Base-by-base conservation (phyloP, 768 basidiomycete species). In the Arthromyces matolae region DNA sequence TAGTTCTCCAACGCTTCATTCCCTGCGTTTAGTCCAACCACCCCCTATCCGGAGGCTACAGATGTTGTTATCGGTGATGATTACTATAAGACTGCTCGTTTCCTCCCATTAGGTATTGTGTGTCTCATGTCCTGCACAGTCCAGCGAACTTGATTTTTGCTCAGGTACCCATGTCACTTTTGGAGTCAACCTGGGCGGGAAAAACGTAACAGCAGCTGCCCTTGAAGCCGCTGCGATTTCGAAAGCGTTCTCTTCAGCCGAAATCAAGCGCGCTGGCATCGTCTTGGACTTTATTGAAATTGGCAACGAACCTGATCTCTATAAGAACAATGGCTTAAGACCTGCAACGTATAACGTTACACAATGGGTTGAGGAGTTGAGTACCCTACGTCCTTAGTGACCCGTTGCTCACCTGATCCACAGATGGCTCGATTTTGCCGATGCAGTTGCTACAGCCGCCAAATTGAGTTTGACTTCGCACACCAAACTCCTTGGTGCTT, bases 1-100 rank as follows among this genome's bases (percentile, higher is more conserved):
- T 20, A 47, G 45, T 47, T 47, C 18, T 14, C 45, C 72, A 41
- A 69, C 71, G 32, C 68, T 79, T 56, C 62, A 4, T 84, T 83
- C 53, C 80, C 81, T 3, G 65, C 75, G 2, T 58, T 70, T 7
- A 77, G 71, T 20, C 40, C 68, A 4, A 70, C 69, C 4, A 70
- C 73, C 2, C 84, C 84, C 18, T 88, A 83, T 57, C 84, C 84
- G 0, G 84, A 85, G 58, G 83, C 84, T 5, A 73, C 66, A 1
- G 73, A 71, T 19, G 72, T 84, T 47, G 72, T 70, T 3, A 78
- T 83, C 18, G 80, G 86, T 10, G 65, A 79, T 56, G 70, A 63
- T 4, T 86, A 71, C 55, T 86, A 84, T 54, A 55, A 67, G 2
- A 42, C 57, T 6, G 45, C 57, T 14, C 49, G 47, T 20, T 58